phyloP scores from a whole-genome alignment of 2,329 filamentous ascomycete species.

The Zasmidium cellare region DNA sequence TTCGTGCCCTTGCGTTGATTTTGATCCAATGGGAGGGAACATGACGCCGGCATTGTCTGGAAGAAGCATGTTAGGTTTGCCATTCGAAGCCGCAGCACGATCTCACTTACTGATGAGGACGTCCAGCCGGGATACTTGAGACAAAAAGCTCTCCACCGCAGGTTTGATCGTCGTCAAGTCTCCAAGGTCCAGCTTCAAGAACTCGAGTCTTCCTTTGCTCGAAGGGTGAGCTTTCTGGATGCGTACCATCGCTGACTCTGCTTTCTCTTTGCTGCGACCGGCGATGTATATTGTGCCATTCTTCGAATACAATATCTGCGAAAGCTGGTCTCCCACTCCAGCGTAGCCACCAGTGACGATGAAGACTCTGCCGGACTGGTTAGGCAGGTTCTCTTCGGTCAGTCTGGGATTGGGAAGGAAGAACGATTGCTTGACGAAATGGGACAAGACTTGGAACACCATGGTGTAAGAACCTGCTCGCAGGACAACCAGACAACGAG shows the following conservation, averaged over 20 bases:
- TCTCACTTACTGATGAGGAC: slow-evolving; percentile 37
- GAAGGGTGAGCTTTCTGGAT: slow-evolving; percentile 41
- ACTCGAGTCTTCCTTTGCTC: slow-evolving; percentile 44
- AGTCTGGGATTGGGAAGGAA: slow-evolving; percentile 38
- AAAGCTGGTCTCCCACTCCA: slow-evolving; percentile 55
- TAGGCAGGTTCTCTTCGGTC: slow-evolving; percentile 44
- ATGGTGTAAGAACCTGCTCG: no score
- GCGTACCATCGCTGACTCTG: slow-evolving; percentile 44
- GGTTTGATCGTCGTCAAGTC: slow-evolving; percentile 37
- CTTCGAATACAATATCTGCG: slow-evolving; percentile 54
- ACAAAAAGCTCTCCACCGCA: slow-evolving; percentile 36
- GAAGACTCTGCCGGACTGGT: slow-evolving; percentile 48
- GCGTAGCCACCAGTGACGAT: slow-evolving; percentile 54
- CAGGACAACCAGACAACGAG: no score
- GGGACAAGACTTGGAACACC: not conserved
- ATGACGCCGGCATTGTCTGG: slow-evolving; percentile 21
- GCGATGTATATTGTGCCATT: slow-evolving; percentile 58
- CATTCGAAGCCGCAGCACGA: no score
- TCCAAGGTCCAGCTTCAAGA: slow-evolving; percentile 47
- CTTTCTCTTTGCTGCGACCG: slow-evolving; percentile 49
- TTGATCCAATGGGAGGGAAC: slow-evolving; percentile 36
- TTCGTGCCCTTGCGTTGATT: slow-evolving; percentile 34
- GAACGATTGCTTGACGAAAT: slow-evolving; percentile 23
- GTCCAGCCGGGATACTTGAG: slow-evolving; percentile 39
- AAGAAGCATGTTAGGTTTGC: not conserved